Base-by-base conservation (phyloP, 768 basidiomycete genomes). In the Clavulina sp. region DNA sequence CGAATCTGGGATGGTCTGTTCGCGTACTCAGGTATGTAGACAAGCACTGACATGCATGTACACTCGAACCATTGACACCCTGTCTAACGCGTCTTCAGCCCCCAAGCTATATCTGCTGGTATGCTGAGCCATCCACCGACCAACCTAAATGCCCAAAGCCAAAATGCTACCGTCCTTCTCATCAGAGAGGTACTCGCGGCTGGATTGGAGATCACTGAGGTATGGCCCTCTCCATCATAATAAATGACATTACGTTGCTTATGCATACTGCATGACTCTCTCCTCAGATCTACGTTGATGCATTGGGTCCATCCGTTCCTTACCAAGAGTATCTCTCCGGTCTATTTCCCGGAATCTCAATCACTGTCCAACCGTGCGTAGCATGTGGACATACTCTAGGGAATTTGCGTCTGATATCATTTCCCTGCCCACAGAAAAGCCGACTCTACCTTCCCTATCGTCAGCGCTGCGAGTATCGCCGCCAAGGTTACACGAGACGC, bases 401-500 rank as follows among this genome's bases (percentile, higher is more conserved):
- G n/a, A 9, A 38, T 38, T 9, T 46, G 9, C 9, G 43, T 13
- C 9, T 13, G 13, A 28, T 9, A 28, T 1, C 13, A 16, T 13
- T 28, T 13, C 24, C 26, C 43, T 13, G 9, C 13, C 9, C 24
- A 9, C 24, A 46, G 43, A 24, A 96, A 99, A 65, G 95, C 95
- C 16, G 95, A 99, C 61, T 80, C 81, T n/a, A 79, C 85, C 55
- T 99, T 77, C 73, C 95, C 91, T 61, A 92, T 99, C 54, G 95
- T 99, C 54, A 83, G 88, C 21, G 95, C 95, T 4, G 95, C 93
- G 1, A 89, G 86, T 62, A 87, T 97, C n/a, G 89, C 89, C 2
- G 95, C 95, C 2, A 99, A 99, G 66, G 91, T 93, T 26, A 96
- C 92, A 0, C 72, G 93, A 52, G 93, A 97, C 60, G 78, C 81